Conservation (phyloP, 2,329 filamentous ascomycete genomes). For the Fusarium musae region DNA sequence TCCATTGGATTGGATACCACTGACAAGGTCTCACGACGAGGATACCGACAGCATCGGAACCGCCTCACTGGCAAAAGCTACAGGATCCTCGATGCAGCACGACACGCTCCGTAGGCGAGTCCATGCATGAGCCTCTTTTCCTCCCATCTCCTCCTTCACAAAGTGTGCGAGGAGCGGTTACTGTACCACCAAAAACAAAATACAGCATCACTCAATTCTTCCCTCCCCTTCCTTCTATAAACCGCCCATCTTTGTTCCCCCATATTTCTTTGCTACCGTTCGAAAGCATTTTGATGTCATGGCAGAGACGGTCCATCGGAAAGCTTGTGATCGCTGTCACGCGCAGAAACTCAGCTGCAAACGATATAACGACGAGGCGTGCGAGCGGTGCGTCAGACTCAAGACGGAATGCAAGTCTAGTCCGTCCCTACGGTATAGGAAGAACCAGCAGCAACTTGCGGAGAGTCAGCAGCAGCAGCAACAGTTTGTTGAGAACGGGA, state of each 20-base stretch:
- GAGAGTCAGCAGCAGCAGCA: constrained; percentile 23
- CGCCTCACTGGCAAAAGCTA: constrained; percentile 37
- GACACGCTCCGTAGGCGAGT: constrained; percentile 39
- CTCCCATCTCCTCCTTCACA: not conserved
- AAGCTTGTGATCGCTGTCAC: constrained; percentile 61
- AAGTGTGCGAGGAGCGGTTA: not conserved
- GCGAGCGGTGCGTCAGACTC: constrained; percentile 56
- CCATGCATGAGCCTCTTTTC: constrained; percentile 23
- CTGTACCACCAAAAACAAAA: constrained; percentile 29
- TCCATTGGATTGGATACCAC: constrained; percentile 37
- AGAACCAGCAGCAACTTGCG: constrained; percentile 45
- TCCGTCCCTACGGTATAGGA: constrained; percentile 54
- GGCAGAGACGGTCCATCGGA: constrained; percentile 54
- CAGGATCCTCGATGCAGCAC: constrained; percentile 33
- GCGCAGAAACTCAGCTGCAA: constrained; percentile 60
- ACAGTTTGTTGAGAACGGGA: not conserved
- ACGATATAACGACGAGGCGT: constrained; percentile 53
- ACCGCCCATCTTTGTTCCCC: constrained; percentile 18
- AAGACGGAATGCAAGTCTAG: constrained; percentile 57
- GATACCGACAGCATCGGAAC: constrained; percentile 40
- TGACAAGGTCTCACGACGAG: constrained; percentile 36
- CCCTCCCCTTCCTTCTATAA: constrained; percentile 17
- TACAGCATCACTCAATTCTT: constrained; percentile 8
- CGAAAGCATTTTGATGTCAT: constrained; percentile 45
- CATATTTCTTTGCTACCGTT: constrained; percentile 21